Percentiles rank a stretch among this genome's conserved stretches.
phyloP scores from a whole-genome alignment of 345 rosid species.

The Brassica incana region DNA sequence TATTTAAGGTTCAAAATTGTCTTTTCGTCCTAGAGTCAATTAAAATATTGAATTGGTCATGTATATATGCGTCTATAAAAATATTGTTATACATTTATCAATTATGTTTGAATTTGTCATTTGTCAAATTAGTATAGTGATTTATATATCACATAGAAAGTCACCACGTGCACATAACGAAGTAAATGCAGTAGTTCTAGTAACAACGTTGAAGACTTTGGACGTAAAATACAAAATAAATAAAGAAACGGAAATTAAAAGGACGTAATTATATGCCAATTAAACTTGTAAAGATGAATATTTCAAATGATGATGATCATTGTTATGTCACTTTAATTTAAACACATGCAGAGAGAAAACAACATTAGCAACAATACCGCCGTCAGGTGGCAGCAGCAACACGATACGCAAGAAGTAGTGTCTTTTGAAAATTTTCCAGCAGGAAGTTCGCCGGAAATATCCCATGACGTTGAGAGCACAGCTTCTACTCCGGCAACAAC shows the following conservation, averaged over 20 bases:
- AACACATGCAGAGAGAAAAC: constrained; percentile 22
- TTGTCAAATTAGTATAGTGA: neutral
- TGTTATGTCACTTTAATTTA: constrained; percentile 7
- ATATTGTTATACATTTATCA: neutral
- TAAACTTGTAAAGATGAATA: constrained; percentile 1
- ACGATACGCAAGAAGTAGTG: constrained; percentile 71
- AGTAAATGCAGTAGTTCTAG: neutral
- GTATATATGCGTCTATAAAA: neutral
- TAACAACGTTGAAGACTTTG: neutral
- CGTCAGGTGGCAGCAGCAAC: constrained; percentile 53
- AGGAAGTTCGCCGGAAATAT: constrained; percentile 79
- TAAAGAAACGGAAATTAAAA: neutral
- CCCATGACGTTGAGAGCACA: constrained; percentile 58
- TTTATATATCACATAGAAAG: neutral
- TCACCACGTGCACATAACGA: neutral
- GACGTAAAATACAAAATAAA: neutral
- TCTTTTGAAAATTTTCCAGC: constrained; percentile 82
- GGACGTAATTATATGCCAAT: neutral
- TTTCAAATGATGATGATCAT: neutral
- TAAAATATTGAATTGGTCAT: neutral
- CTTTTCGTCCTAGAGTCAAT: neutral
- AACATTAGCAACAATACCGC: constrained; percentile 19
- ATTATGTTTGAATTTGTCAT: neutral
- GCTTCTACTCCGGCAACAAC: constrained; percentile 48
- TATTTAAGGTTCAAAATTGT: neutral